A percentile compares a stretch with the other conserved stretches of the same genome.
These are phyloP conservation scores for Nemophila menziesii DNA, from an alignment of 257 asterid genomes.

Conservation along the genomic window DNA sequence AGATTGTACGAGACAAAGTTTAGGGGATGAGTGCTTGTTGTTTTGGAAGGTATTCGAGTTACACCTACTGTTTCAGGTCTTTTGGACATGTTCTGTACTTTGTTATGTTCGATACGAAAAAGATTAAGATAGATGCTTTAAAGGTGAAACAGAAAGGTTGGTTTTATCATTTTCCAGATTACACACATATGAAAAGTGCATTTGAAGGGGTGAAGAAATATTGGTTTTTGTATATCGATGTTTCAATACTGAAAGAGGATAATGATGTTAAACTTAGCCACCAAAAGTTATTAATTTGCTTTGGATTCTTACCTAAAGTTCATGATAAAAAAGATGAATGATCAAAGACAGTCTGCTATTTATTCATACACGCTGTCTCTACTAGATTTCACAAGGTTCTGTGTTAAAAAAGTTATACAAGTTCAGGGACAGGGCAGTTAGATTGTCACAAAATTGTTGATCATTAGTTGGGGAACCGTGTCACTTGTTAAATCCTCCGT, in stretches of 20 bases:
- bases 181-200: slow-evolving; percentile 37
- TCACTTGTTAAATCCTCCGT: too few relatives aligned
- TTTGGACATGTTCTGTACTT: too few relatives aligned
- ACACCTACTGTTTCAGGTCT: too few relatives aligned
- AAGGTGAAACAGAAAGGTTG: slow-evolving; percentile 42
- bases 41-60: too few relatives aligned
- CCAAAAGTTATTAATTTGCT: slow-evolving; percentile 9
- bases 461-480: too few relatives aligned
- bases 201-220: slow-evolving; percentile 24
- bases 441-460: too few relatives aligned
- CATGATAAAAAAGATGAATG: slow-evolving; percentile 4
- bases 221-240: slow-evolving; percentile 44
- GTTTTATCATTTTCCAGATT: slow-evolving; percentile 50
- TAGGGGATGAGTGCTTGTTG: too few relatives aligned
- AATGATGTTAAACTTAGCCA: slow-evolving; percentile 1
- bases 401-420: too few relatives aligned
- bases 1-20: too few relatives aligned
- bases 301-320: slow-evolving; percentile 1
- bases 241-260: slow-evolving; percentile 13
- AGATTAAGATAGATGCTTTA: slow-evolving; percentile 30
- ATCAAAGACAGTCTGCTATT: neutral
- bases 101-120: slow-evolving; percentile 30
- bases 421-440: too few relatives aligned
- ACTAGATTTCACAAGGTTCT: too few relatives aligned
- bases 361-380: too few relatives aligned